phyloP scores from a whole-genome alignment of 306 rosid genomes.

The Lithocarpus polystachyus region DNA sequence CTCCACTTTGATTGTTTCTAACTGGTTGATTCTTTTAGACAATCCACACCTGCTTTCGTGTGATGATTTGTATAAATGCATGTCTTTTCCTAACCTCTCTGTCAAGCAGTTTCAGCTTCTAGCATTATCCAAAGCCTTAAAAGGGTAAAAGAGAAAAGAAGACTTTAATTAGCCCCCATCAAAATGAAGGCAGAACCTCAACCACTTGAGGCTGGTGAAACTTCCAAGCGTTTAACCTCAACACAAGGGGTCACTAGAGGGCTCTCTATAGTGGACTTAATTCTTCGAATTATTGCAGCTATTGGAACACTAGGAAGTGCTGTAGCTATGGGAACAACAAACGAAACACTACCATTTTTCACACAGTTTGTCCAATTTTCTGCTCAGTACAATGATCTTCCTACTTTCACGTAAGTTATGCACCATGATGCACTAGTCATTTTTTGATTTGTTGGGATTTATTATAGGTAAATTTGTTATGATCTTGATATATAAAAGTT shows the following conservation, averaged over 20 bases:
- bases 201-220: constrained; percentile 1
- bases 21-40: background rate
- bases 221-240: constrained; percentile 3
- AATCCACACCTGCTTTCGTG: background rate
- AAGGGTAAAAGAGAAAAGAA: background rate
- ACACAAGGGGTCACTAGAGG: constrained; percentile 3
- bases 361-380: constrained; percentile 17
- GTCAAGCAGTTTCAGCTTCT: background rate
- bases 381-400: constrained; percentile 40
- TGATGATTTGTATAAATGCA: background rate
- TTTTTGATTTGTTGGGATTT: too few relatives aligned
- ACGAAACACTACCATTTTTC: constrained; percentile 21
- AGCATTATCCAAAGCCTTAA: background rate
- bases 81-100: background rate
- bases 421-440: background rate
- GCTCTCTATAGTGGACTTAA: constrained; percentile 21
- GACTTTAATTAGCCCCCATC: background rate
- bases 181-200: constrained; percentile 12
- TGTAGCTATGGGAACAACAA: constrained; percentile 26
- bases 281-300: constrained; percentile 19
- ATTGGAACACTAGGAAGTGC: constrained; percentile 28
- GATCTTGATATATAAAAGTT: background rate
- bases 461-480: too few relatives aligned
- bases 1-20: constrained; percentile 1
- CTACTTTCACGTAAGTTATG: constrained; percentile 44